Percentiles rank a stretch among this genome's conserved stretches.
phyloP scores from a whole-genome alignment of 192 early-diverging fungal genomes.

The Coemansia sp. region DNA sequence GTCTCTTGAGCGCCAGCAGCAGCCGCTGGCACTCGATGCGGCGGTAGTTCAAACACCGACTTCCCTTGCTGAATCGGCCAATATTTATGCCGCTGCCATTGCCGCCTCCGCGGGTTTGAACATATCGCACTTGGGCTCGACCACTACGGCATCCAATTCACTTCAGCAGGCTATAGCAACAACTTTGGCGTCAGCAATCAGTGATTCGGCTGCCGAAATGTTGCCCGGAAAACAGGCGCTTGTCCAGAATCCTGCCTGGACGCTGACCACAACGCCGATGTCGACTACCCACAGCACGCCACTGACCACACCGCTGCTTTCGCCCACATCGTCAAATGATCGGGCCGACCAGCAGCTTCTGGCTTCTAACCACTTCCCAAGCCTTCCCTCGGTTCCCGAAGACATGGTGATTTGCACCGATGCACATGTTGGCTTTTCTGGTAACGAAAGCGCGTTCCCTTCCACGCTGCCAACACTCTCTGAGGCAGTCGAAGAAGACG shows the following conservation, averaged over 20 bases:
- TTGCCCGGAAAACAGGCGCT: slow-evolving; percentile 1
- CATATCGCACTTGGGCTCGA: slow-evolving; percentile 17
- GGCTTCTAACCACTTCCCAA: slow-evolving; percentile 9
- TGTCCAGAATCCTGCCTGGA: slow-evolving; percentile 5
- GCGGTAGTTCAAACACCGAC: background rate
- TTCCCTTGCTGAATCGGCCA: background rate
- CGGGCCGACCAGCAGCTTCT: slow-evolving; percentile 1
- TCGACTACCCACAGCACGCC: slow-evolving; percentile 17
- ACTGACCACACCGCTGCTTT: slow-evolving; percentile 13
- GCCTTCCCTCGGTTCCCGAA: slow-evolving; percentile 33
- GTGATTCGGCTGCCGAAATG: background rate
- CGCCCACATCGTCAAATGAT: slow-evolving; percentile 7
- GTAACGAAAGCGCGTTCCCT: background rate
- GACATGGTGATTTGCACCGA: slow-evolving; percentile 19
- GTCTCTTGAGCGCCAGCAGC: slow-evolving; percentile 10
- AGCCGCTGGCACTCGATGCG: background rate
- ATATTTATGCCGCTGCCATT: background rate
- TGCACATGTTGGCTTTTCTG: background rate
- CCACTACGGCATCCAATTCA: too few species aligned
- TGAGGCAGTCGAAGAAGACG: slow-evolving; percentile 18
- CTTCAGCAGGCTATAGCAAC: too few species aligned
- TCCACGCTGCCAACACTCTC: slow-evolving; percentile 15
- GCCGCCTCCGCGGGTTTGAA: slow-evolving; percentile 12
- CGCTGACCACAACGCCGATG: slow-evolving; percentile 12
- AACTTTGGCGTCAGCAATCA: background rate